Evolutionary conservation across 192 early-diverging fungal genomes (phyloP).

Genomic region (Coemansia nantahalensis): DNA sequence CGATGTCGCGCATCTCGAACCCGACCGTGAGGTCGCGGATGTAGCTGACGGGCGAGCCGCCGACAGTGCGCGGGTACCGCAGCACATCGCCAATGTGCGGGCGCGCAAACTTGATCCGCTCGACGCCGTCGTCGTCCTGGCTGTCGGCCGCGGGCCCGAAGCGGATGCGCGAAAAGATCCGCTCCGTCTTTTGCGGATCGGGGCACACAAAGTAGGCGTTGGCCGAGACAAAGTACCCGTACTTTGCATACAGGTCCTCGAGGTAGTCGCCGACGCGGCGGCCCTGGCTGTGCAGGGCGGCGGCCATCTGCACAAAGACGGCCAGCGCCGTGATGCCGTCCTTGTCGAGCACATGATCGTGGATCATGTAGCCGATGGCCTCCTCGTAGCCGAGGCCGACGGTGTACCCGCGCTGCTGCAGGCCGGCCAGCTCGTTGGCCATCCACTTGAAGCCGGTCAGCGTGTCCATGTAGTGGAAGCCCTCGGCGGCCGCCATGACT

Average conservation of each 20-base stretch:
- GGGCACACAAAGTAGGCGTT: constrained; percentile 89
- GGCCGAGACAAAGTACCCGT: constrained; percentile 80
- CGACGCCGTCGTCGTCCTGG: not conserved
- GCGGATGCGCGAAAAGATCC: constrained; percentile 80
- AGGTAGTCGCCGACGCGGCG: constrained; percentile 64
- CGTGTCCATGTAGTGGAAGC: constrained; percentile 85
- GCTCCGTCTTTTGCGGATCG: constrained; percentile 64
- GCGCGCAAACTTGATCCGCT: constrained; percentile 23
- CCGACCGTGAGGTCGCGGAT: constrained; percentile 89
- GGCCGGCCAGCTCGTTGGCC: constrained; percentile 72
- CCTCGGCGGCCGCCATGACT: constrained; percentile 68
- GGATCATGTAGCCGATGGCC: constrained; percentile 88
- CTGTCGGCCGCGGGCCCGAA: constrained; percentile 55
- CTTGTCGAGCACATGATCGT: constrained; percentile 81
- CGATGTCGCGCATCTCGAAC: constrained; percentile 68
- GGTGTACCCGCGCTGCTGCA: constrained; percentile 63
- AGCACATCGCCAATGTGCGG: constrained; percentile 43
- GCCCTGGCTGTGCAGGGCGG: constrained; percentile 63
- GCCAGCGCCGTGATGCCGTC: constrained; percentile 87
- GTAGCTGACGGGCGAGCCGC: constrained; percentile 60
- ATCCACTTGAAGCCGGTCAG: constrained; percentile 98
- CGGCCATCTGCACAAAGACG: constrained; percentile 73
- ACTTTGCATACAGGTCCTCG: constrained; percentile 70
- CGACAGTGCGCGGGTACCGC: constrained; percentile 70
- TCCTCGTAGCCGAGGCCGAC: constrained; percentile 91